phyloP scores from a whole-genome alignment of 2,329 filamentous ascomycete species.

The Fusarium camptoceras region DNA sequence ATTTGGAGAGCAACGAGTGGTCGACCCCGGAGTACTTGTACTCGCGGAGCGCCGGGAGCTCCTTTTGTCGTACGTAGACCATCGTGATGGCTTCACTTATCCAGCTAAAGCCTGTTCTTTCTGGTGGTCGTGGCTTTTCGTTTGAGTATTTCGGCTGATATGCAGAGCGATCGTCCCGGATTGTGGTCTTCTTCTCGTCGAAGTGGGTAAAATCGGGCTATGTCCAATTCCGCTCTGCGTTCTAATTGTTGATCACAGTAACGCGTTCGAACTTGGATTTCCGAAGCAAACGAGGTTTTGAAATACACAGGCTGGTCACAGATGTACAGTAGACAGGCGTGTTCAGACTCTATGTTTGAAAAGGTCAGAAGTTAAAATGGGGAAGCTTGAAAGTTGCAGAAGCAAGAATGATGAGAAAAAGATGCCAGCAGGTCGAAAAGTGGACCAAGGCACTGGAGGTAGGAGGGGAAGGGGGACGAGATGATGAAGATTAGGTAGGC shows the following conservation, averaged over 20 bases:
- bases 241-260: slow-evolving; percentile 1
- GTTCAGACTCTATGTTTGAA: neutral
- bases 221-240: slow-evolving; percentile 22
- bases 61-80: slow-evolving; percentile 95
- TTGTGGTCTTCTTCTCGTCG: slow-evolving; percentile 34
- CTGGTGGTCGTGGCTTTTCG: neutral
- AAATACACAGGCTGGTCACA: neutral
- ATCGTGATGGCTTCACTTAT: slow-evolving; percentile 63
- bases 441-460: slow-evolving; percentile 17
- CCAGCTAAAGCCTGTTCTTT: neutral
- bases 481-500: neutral
- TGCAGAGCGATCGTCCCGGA: slow-evolving; percentile 17
- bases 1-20: slow-evolving; percentile 88
- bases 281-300: neutral
- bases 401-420: slow-evolving; percentile 27
- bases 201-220: slow-evolving; percentile 23
- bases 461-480: slow-evolving; percentile 8
- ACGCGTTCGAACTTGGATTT: neutral
- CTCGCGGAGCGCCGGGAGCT: slow-evolving; percentile 86
- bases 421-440: slow-evolving; percentile 35
- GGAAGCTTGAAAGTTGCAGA: slow-evolving; percentile 21
- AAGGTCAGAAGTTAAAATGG: slow-evolving; percentile 2
- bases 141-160: slow-evolving; percentile 9
- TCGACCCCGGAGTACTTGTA: slow-evolving; percentile 98
- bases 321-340: neutral